These are phyloP conservation scores for Corymbia calophylla DNA, from an alignment of 441 rosid genomes.

Conservation along the genomic window DNA sequence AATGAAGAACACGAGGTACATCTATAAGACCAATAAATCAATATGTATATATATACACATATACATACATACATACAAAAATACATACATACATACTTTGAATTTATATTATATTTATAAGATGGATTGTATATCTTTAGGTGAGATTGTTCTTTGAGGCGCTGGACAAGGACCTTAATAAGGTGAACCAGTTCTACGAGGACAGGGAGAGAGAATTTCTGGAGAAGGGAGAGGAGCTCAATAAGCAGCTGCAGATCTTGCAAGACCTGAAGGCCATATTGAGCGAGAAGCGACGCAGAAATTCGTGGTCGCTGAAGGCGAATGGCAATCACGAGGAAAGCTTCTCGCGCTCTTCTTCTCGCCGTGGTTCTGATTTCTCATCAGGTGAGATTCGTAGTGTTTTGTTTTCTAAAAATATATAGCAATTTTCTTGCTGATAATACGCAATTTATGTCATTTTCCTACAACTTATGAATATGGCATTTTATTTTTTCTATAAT, in stretches of 20 bases:
- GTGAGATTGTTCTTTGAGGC: constrained; percentile 60
- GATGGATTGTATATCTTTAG: constrained; percentile 14
- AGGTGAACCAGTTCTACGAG: constrained; percentile 82
- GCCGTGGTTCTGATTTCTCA: not conserved
- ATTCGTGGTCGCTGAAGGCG: not conserved
- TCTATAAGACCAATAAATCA: not conserved
- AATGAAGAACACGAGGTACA: constrained; percentile 89
- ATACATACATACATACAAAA: not conserved
- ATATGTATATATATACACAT: not conserved
- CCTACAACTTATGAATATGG: not conserved
- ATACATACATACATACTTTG: not conserved
- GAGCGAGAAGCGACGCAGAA: constrained; percentile 33
- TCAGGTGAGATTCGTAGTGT: not conserved
- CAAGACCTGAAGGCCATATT: constrained; percentile 56
- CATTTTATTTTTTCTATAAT: not conserved
- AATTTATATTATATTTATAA: not conserved
- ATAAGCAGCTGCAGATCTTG: constrained; percentile 66
- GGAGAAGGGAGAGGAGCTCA: constrained; percentile 68
- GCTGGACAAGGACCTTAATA: constrained; percentile 69
- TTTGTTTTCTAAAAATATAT: not conserved
- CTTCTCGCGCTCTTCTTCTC: not conserved
- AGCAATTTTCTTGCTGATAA: not conserved
- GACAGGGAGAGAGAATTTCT: constrained; percentile 67
- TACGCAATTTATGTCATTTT: not conserved
- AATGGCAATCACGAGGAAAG: not conserved